Evolutionary conservation across 495 filamentous ascomycete species (phyloP).

Genomic region (Xylaria curta): DNA sequence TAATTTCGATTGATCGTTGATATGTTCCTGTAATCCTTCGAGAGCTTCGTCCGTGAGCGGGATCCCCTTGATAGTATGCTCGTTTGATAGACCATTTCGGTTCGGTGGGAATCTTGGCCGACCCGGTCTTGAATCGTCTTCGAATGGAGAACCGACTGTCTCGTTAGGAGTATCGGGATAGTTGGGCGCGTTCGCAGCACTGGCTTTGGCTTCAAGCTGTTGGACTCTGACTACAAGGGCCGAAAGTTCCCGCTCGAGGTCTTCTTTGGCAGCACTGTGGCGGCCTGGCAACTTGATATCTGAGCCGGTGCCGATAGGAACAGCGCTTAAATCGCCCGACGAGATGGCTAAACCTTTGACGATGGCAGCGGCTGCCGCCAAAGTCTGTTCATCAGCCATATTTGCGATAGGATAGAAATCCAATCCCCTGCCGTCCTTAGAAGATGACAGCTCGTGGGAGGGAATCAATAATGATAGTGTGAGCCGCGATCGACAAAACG

Average conservation of each 20-base stretch:
- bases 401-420: conserved; percentile 18
- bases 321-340: conserved; percentile 37
- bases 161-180: conserved; percentile 71
- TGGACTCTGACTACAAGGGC: conserved; percentile 71
- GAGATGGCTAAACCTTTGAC: conserved; percentile 67
- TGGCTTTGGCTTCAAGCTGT: conserved; percentile 70
- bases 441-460: neutral
- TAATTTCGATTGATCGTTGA: conserved; percentile 78
- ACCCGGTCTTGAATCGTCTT: conserved; percentile 45
- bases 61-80: conserved; percentile 38
- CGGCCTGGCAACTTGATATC: conserved; percentile 69
- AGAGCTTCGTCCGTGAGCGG: conserved; percentile 72
- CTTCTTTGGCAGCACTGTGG: conserved; percentile 65
- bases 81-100: conserved; percentile 43
- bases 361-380: conserved; percentile 67
- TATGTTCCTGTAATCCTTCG: conserved; percentile 72
- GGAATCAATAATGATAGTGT: conserved; percentile 15
- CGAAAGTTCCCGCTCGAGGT: conserved; percentile 73
- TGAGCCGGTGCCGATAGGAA: conserved; percentile 46
- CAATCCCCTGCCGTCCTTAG: neutral
- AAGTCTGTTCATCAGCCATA: conserved; percentile 67
- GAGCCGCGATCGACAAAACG: conserved; percentile 52
- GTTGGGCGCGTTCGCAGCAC: conserved; percentile 57
- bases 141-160: conserved; percentile 59
- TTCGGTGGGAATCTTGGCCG: conserved; percentile 32